Base-by-base conservation (phyloP, 768 basidiomycete genomes). In the Auricularia auricula-judae region DNA sequence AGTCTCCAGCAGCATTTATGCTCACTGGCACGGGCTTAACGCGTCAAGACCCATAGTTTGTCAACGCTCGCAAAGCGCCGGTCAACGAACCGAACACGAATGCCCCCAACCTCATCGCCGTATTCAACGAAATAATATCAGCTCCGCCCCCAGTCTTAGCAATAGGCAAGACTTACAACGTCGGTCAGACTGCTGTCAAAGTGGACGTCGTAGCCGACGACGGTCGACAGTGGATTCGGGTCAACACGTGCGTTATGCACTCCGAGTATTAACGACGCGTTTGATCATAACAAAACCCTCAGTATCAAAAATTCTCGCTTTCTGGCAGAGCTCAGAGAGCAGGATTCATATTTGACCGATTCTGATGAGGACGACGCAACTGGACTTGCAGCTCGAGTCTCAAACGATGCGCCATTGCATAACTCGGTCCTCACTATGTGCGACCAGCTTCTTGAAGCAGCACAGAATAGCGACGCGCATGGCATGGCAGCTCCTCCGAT, bases 161-260 rank as follows among this genome's bases (percentile, higher is more conserved):
- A 0, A 76, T 93, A 21, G 85, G 84, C 71, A 85, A 81, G 67
- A 81, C 77, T 0, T 87, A 86, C 64, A 62, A 63, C 64, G 63
- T 65, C 16, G 71, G 76, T 29, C 63, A 66, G 12, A n/a, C 63
- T 47, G 78, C 79, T 4, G 80, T 86, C 51, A 93, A 94, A 69
- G 86, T 95, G 0, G 93, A 95, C 69, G 79, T 94, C 14, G 85
- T 93, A 14, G 86, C 86, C 1, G 84, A 89, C 23, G 82, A 85
- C 53, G 92, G 93, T 1, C 76, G 81, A 29, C 76, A 78, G 3
- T 96, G 93, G 93, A 85, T 91, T 47, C 82, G 91, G 68, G 82
- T 94, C 42, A 94, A 93, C 74, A 93, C 92, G 92, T 92, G 71
- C 71, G 87, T 83, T 36, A 34, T 23, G 34, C 16, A 10, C 12